Conservation (phyloP, 2,329 filamentous ascomycete species). For the Exophiala mesophila region DNA sequence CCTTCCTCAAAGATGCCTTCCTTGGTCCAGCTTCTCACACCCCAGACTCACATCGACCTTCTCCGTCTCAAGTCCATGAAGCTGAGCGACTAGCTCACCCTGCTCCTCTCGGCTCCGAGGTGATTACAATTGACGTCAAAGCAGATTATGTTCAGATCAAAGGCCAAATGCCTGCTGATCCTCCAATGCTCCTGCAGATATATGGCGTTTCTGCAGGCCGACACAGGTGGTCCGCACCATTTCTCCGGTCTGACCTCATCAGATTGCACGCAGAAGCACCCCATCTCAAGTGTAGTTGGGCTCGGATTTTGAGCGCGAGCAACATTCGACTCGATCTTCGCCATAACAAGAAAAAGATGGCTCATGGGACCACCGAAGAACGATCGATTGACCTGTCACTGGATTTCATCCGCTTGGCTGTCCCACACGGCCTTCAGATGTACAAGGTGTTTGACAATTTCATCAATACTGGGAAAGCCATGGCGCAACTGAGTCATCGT, state of each 20-base stretch:
- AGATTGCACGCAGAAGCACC: constrained; percentile 87
- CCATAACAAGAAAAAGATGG: constrained; percentile 65
- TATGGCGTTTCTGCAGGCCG: constrained; percentile 76
- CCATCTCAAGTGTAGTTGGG: constrained; percentile 77
- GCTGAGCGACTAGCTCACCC: constrained; percentile 21
- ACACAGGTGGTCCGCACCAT: constrained; percentile 83
- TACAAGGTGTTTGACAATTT: constrained; percentile 92
- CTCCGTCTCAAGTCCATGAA: neutral
- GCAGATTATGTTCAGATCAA: constrained; percentile 80
- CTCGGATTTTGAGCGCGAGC: constrained; percentile 78
- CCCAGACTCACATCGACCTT: constrained; percentile 1
- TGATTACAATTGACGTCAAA: constrained; percentile 77
- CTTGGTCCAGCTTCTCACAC: constrained; percentile 27
- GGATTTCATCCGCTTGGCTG: constrained; percentile 79
- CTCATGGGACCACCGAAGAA: constrained; percentile 61
- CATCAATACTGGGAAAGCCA: constrained; percentile 79
- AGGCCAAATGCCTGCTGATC: constrained; percentile 80
- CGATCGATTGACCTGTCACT: constrained; percentile 77
- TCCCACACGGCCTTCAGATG: constrained; percentile 87
- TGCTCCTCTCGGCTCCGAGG: constrained; percentile 47
- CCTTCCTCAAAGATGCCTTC: constrained; percentile 69
- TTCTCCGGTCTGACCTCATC: constrained; percentile 68
- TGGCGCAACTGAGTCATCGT: constrained; percentile 85
- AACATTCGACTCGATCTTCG: constrained; percentile 74
- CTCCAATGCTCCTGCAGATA: constrained; percentile 84